A percentile compares a stretch with the other conserved stretches of the same genome.
phyloP scores from a whole-genome alignment of 345 rosid genomes.

The Eucalyptus decipiens region DNA sequence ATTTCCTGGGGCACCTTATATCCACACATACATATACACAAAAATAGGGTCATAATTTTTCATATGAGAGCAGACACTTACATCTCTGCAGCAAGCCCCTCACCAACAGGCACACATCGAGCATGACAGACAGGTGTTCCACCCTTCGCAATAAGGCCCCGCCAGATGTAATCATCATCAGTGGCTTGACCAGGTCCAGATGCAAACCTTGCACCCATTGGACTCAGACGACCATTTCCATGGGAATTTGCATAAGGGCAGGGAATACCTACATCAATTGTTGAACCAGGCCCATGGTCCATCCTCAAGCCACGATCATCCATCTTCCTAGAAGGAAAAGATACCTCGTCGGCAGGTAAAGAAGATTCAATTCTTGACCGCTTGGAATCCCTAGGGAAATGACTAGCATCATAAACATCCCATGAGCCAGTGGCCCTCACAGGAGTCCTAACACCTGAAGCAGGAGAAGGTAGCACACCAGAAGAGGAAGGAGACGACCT shows the following conservation, averaged over 20 bases:
- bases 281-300: conserved; percentile 37
- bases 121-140: conserved; percentile 72
- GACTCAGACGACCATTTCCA: conserved; percentile 30
- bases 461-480: conserved; percentile 46
- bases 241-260: conserved; percentile 15
- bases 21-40: not conserved
- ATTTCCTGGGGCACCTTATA: not conserved
- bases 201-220: conserved; percentile 16
- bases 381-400: conserved; percentile 54
- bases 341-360: conserved; percentile 23
- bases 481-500: conserved; percentile 54
- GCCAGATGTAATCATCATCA: conserved; percentile 59
- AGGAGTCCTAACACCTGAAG: conserved; percentile 40
- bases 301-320: conserved; percentile 39
- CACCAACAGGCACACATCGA: conserved; percentile 58
- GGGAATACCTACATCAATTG: conserved; percentile 16
- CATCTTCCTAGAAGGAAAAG: conserved; percentile 35
- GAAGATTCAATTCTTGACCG: conserved; percentile 56
- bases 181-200: conserved; percentile 14
- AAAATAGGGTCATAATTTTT: not conserved
- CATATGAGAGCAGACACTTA: conserved; percentile 17
- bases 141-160: conserved; percentile 70
- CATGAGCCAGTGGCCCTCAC: conserved; percentile 44
- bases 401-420: conserved; percentile 60
- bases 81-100: conserved; percentile 44